Base-by-base conservation (phyloP, 257 asterid genomes). In the Gentiana dahurica region DNA sequence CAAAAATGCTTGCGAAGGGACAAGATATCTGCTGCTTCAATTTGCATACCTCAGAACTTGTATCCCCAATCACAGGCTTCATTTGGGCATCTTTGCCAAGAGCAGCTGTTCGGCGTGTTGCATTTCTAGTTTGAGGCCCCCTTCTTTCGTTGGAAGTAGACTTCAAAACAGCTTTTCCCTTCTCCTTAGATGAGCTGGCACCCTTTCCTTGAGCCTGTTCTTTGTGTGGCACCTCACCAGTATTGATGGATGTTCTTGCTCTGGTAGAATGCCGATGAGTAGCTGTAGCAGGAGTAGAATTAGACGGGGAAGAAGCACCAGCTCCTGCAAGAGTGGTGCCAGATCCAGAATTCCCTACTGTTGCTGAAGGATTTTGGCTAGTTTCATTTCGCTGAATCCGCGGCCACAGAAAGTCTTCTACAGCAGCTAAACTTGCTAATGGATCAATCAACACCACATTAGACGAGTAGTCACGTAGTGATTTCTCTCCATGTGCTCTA, bases 381-480 rank as follows among this genome's bases (percentile, higher is more conserved):
- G 94, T 74, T 60, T 84, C 94, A 51, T 78, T 77, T 69, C 92
- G 71, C 63, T 85, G 95, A 71, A 93, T 78, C 67, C 95, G 79
- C 11, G 95, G 92, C 97, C 95, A 93, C 34, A 89, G 84, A 68
- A 89, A 93, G 64, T 89, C 96, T 67, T 88, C 99, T 60, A 93
- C 89, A 61, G 96, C 87, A 35, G 95, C 95, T 68, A 93, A 77
- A 79, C 94, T 93, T 55, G 95, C 97, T 61, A 93, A 65, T 11
- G 99, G 97, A 75, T 93, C 97, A 53, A 93, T 86, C 61, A 88
- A 67, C 44, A 93, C 97, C 61, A 93, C 77, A 70, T 89, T 86
- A 35, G 99, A 88, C 6, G 99, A 93, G 81, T 93, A 93, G 71
- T 93, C 99, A 41, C 95, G 97, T 3, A 93, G 95, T 68, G 95